These are phyloP conservation scores for Neofusicoccum laricinum DNA, from an alignment of 2,329 filamentous ascomycete genomes.

Conservation along the genomic window DNA sequence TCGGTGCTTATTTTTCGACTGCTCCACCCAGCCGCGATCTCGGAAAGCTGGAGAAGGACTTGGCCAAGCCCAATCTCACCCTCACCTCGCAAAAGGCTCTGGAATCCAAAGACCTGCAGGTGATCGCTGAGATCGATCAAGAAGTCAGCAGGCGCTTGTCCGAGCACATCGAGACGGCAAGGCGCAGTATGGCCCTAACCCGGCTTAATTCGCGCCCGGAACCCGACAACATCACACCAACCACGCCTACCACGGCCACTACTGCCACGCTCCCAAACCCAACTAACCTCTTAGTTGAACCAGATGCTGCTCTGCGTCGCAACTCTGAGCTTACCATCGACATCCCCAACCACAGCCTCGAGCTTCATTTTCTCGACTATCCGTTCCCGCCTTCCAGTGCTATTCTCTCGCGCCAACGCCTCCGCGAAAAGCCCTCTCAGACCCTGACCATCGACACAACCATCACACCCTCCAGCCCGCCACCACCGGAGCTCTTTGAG, in stretches of 20 bases:
- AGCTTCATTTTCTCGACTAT: not conserved
- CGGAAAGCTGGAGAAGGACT: not conserved
- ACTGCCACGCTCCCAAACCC: not conserved
- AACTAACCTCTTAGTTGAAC: not conserved
- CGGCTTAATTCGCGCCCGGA: not conserved
- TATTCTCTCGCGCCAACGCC: not conserved
- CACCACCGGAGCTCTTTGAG: not conserved
- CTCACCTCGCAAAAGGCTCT: not conserved
- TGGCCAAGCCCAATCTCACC: not conserved
- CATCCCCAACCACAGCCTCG: not conserved
- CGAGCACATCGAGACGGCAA: not conserved
- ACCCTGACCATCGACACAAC: slow-evolving; percentile 3
- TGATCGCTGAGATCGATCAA: not conserved
- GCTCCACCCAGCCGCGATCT: not conserved
- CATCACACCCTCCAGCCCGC: not conserved
- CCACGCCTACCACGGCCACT: not conserved
- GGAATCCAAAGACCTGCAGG: not conserved
- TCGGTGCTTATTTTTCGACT: not conserved
- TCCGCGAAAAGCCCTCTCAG: slow-evolving; percentile 6
- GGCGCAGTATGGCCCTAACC: not conserved
- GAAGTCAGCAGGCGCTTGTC: not conserved
- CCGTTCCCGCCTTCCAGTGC: not conserved
- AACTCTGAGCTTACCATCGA: not conserved
- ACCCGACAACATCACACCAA: not conserved
- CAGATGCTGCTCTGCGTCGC: not conserved